phyloP scores from a whole-genome alignment of 345 rosid genomes.

The Dipteronia dyeriana region DNA sequence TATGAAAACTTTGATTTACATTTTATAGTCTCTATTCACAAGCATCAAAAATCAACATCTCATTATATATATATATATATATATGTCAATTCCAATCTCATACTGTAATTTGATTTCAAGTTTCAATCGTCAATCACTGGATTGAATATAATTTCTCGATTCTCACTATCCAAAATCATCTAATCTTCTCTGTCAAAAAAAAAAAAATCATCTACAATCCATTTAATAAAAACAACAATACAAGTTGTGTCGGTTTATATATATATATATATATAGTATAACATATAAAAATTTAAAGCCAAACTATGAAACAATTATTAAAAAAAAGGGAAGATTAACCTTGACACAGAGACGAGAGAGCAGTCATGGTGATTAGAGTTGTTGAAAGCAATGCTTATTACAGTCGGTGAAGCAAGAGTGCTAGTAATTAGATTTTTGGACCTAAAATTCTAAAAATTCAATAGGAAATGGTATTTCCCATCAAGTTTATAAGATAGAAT shows the following conservation, averaged over 20 bases:
- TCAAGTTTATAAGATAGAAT: too few relatives aligned
- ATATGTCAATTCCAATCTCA: not conserved
- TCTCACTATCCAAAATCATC: not conserved
- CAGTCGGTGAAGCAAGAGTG: not conserved
- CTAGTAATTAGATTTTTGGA: too few relatives aligned
- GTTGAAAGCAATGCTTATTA: not conserved
- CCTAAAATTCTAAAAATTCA: too few relatives aligned
- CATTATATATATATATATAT: not conserved
- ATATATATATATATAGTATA: too few relatives aligned
- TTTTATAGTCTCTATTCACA: not conserved
- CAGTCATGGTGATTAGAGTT: conserved; percentile 34
- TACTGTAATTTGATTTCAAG: not conserved
- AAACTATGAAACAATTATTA: not conserved
- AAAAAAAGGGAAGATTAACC: not conserved
- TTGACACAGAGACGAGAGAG: conserved; percentile 1
- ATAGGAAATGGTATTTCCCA: too few relatives aligned
- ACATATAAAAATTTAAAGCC: not conserved
- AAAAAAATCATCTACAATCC: not conserved
- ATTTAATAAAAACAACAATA: not conserved
- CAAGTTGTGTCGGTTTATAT: not conserved
- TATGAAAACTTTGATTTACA: too few relatives aligned
- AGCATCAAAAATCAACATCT: not conserved
- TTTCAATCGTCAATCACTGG: too few relatives aligned
- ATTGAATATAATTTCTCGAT: too few relatives aligned
- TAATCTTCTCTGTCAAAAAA: too few relatives aligned